Base-by-base conservation (phyloP, 176 grass and related monocot species). In the Eleusine coracana region DNA sequence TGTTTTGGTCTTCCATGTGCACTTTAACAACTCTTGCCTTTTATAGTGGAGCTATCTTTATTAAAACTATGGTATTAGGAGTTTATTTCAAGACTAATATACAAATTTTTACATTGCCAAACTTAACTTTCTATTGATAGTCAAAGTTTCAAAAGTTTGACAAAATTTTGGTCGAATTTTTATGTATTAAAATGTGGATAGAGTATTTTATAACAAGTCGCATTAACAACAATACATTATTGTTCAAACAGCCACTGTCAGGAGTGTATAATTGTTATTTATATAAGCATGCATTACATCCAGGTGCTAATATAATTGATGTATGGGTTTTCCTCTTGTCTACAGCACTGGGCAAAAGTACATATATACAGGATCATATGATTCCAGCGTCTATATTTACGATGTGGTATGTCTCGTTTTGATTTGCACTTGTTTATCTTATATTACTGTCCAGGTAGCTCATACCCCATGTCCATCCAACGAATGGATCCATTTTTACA, bases 281-380 rank as follows among this genome's bases (percentile, higher is more conserved):
- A 77, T 80, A 9, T 15, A 52, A 45, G 42, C 70, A 28, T 71
- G 48, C 45, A 52, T 11, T 71, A 34, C 44, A 54, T 56, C 20
- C 29, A 52, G 62, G 66, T 42, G 31, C 78, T 79, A 51, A 82
- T 72, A 77, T 74, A 61, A 38, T 48, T 51, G 48, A 70, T 58
- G 12, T 81, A 14, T 68, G 16, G 16, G 36, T 74, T 68, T 54
- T 77, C 65, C 25, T 84, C 56, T 81, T 91, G 60, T 59, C 62
- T 75, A 69, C 87, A 94, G 94, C 83, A 92, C 92, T 2, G 92
- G 94, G 64, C 91, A 90, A 67, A 90, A 80, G 80, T 94, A 94
- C 85, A 94, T 97, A 83, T 97, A 97, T 90, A 90, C 92, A 25
- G 94, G 94, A 80, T 97, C 94, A 6, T 83, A 87, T 44, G 94